Conservation (phyloP, 352 stramenopile genomes). For the Pythium monospermum region DNA sequence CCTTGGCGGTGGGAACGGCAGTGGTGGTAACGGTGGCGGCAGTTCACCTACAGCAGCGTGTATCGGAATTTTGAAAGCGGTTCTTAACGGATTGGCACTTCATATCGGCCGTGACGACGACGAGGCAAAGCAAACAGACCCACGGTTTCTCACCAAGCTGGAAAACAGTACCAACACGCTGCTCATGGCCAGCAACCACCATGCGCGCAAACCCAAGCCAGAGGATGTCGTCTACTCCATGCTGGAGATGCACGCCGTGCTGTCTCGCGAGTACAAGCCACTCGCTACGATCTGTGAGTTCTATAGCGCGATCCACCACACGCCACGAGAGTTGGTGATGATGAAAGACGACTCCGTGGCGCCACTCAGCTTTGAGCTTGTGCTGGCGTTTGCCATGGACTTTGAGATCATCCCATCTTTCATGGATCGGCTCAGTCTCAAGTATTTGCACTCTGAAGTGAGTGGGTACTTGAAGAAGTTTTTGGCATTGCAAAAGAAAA, state of each 20-base stretch:
- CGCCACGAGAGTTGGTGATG: constrained; percentile 14
- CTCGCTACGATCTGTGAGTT: constrained; percentile 69
- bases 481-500: constrained; percentile 48
- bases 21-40: not conserved
- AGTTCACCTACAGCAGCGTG: constrained; percentile 24
- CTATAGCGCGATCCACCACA: constrained; percentile 53
- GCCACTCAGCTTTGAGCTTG: constrained; percentile 51
- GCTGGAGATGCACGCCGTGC: constrained; percentile 65
- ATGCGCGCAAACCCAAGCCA: constrained; percentile 26
- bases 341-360: constrained; percentile 42
- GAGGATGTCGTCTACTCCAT: constrained; percentile 72
- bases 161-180: constrained; percentile 9
- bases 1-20: not conserved
- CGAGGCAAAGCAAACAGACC: constrained; percentile 16
- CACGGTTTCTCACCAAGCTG: constrained; percentile 16
- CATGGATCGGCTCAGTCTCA: constrained; percentile 75
- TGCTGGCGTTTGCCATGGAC: constrained; percentile 72
- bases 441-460: constrained; percentile 60
- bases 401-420: constrained; percentile 80
- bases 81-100: constrained; percentile 45
- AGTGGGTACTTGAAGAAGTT: constrained; percentile 57
- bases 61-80: constrained; percentile 32
- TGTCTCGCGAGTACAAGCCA: constrained; percentile 62
- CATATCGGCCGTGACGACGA: constrained; percentile 35
- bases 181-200: constrained; percentile 1